Evolutionary conservation across 331 rosid genomes (phyloP), one percentile per base, ranked within the genome.

Genomic region (Prunus yedoensis): DNA sequence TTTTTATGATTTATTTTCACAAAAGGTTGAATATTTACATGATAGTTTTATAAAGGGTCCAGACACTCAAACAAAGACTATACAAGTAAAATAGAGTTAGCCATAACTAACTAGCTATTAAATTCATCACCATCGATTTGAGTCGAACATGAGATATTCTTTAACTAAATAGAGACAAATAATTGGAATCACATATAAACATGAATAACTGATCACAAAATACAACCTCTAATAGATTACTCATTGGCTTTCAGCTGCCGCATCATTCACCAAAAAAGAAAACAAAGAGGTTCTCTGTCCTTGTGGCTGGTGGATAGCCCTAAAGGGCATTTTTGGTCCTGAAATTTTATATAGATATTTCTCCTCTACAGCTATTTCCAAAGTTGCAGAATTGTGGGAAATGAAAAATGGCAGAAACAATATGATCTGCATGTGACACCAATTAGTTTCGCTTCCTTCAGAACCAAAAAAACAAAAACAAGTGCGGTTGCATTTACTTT

Each of bases 341-440:
- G 43, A 59, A 53, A 60, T 43, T 71, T 14, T 57, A 21, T 43
- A 16, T 25, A 23, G 10, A 23, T 57, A 12, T 59, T 58, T 18
- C 58, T 59, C 28, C 28, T 27, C 1, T 30, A 58, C 57, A 59
- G 76, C 67, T 46, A 73, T 27, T 58, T 25, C 77, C 67, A 16
- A 72, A 45, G 57, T 73, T 52, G 65, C 47, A 16, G 69, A 64
- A 64, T 17, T 63, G 9, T 35, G 68, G 68, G 20, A 69, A 54
- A 30, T 13, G 32, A 4, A 63, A 7, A 73, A 23, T 58, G 43
- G 8, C 43, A 45, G 68, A 59, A 41, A 73, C 56, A 30, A 73
- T 43, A 14, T 5, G 27, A 58, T 21, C 45, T 23, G 54, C 43
- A 72, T 41, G 77, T 45, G 58, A 43, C 18, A 14, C 27, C 30